These are phyloP conservation scores for Helicostylum pulchrum DNA, from an alignment of 192 early-diverging fungal species.

Conservation along the genomic window DNA sequence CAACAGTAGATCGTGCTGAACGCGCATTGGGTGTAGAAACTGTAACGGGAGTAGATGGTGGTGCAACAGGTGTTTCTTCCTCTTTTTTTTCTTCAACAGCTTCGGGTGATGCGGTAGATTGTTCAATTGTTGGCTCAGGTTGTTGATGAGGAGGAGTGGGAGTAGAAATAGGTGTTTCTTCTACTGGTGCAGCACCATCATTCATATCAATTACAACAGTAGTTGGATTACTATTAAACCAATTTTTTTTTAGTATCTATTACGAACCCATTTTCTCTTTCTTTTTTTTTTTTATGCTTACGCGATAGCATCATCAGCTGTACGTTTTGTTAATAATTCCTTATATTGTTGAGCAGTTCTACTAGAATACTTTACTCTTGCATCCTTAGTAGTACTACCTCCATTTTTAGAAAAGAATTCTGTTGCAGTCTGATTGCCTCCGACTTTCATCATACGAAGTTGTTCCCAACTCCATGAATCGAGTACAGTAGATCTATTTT, in stretches of 20 bases:
- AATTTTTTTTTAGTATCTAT: neutral
- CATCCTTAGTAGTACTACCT: constrained; percentile 61
- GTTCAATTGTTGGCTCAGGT: neutral
- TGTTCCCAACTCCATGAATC: constrained; percentile 96
- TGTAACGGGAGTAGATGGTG: constrained; percentile 11
- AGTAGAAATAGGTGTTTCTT: neutral
- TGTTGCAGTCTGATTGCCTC: constrained; percentile 78
- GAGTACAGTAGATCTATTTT: constrained; percentile 73
- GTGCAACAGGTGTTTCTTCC: neutral
- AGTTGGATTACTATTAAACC: constrained; percentile 23
- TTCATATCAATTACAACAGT: constrained; percentile 24
- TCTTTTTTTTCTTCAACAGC: neutral
- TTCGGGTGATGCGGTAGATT: neutral
- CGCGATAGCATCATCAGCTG: constrained; percentile 60
- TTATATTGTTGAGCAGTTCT: constrained; percentile 79
- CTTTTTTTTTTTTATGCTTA: constrained; percentile 19
- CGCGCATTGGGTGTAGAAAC: constrained; percentile 24
- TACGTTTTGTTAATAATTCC: constrained; percentile 68
- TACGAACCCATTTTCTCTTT: neutral
- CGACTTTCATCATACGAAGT: constrained; percentile 85
- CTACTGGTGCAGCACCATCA: neutral
- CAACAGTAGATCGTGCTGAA: constrained; percentile 26
- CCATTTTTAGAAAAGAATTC: constrained; percentile 84
- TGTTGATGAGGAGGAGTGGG: neutral
- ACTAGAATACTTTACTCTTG: constrained; percentile 81